Base-by-base conservation (phyloP, 1,139 yeast species). In the Yamadazyma songkhlaensis region DNA sequence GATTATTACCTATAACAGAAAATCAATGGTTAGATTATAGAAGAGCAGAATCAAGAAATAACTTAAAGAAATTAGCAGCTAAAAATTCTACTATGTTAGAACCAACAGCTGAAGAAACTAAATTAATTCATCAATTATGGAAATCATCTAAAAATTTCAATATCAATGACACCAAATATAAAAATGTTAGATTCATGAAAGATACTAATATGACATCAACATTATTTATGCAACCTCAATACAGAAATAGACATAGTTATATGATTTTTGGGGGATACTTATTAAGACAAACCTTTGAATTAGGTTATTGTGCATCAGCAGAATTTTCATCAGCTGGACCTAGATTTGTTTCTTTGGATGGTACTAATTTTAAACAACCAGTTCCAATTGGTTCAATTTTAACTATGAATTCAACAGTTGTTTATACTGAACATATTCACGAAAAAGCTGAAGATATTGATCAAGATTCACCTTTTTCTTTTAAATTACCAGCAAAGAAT, bases 231-330 rank as follows among this genome's bases (percentile, higher is more conserved):
- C 97, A 89, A 64, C 97, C 97, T 2, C 97, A 89, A 64, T 89
- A 88, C 64, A 78, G 97, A 62, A 89, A 89, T 67, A 78, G 96
- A 57, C 96, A 89, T 57, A 85, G 95, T 9, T 86, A 84, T 61
- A 88, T 89, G 90, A 86, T 89, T 37, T 89, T 89, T 59, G 97
- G 97, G 48, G 97, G 97, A 21, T 89, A 89, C 55, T 67, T 89
- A 54, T 76, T 89, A 66, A 80, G 96, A 60, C 96, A 88, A 62
- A 80, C 96, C 4, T 89, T 89, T 59, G 97, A 89, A 59, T 75
- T 89, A 51, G 97, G 96, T 2, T 89, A 89, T 59, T 85, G 95
- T 61, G 81, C 94, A 12, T 87, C 96, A 9, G 95, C 96, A 5
- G 87, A 94, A 2, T 87, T 89, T 53, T 72, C 95, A 1, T 80